Percentiles rank a stretch among this genome's conserved stretches.
phyloP scores from a whole-genome alignment of 2,329 filamentous ascomycete species.

The Fusarium decemcellulare region DNA sequence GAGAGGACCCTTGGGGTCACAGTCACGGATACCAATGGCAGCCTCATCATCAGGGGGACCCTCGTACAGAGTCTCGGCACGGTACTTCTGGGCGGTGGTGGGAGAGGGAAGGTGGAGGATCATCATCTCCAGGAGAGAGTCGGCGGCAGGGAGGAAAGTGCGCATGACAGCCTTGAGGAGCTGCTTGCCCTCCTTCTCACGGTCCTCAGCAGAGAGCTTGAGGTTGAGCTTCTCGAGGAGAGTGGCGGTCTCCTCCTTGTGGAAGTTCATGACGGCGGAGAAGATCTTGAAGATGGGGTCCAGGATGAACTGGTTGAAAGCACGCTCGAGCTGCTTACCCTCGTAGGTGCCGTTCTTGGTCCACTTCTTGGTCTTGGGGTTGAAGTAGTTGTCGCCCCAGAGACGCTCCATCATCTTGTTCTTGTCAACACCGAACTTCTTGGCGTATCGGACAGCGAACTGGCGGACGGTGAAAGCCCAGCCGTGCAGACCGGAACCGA shows the following conservation, averaged over 20 bases:
- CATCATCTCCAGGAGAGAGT: conserved; percentile 99
- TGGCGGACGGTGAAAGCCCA: conserved; percentile 99
- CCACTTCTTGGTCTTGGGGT: conserved; percentile 99
- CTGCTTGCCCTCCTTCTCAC: conserved; percentile 95
- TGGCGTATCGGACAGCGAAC: conserved; percentile 95
- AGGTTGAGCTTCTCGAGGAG: conserved; percentile 95
- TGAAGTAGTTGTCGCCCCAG: conserved; percentile 99
- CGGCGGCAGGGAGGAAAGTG: conserved; percentile 98
- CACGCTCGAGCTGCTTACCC: conserved; percentile 93
- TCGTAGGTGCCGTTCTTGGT: conserved; percentile 88
- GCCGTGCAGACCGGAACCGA: conserved; percentile 99
- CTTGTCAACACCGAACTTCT: conserved; percentile 99
- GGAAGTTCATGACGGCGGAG: conserved; percentile 96
- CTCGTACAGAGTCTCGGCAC: conserved; percentile 98
- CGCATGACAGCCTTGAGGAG: conserved; percentile 98
- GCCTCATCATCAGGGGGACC: conserved; percentile 93
- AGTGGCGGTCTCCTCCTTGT: conserved; percentile 89
- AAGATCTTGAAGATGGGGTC: conserved; percentile 99
- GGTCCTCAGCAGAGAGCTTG: conserved; percentile 90
- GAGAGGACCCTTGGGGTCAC: conserved; percentile 96
- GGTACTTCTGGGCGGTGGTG: conserved; percentile 96
- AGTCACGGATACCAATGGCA: conserved; percentile 98
- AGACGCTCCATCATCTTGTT: conserved; percentile 99
- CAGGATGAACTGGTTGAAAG: conserved; percentile 99
- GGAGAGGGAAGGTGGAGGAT: conserved; percentile 98